Base-by-base conservation (phyloP, 805 yeast genomes). In the Candida methanosorbosa region DNA sequence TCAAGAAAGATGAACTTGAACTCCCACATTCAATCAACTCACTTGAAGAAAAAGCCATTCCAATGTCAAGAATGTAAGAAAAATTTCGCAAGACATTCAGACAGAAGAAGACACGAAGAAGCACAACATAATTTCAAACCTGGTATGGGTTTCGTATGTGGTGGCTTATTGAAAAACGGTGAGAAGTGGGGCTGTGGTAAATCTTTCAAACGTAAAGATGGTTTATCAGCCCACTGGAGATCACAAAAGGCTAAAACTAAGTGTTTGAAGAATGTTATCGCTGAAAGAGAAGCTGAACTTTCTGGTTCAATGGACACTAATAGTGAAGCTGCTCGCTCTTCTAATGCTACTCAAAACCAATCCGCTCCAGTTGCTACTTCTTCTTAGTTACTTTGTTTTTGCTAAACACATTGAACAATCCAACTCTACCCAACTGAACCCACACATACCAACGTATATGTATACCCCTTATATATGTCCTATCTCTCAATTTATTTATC, bases 221-320 rank as follows among this genome's bases (percentile, higher is more conserved):
- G 63, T 1, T 41, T 57, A 18, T 39, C 54, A n/a, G 61, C 63
- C 1, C 63, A 57, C 34, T 57, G 63, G 63, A 50, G 52, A 35
- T 49, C 57, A 7, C 50, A 53, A 17, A 57, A 56, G 46, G 61
- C 63, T 9, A 51, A 46, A 22, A 51, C 44, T 39, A 55, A 52
- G 38, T 57, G 63, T 38, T 47, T 57, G 12, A 44, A 48, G 22
- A 15, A 12, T 24, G 14, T 31, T 4, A 31, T 31, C 14, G 18
- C 4, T 18, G 35, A 33, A 22, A 26, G 35, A 19, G 35, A 33
- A 22, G 9, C n/a, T 11, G 35, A 33, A 28, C 18, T 33, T 28
- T 11, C 15, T 18, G 18, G 18, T 20, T 13, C 27, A 31, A 31
- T 23, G 39, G 44, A 7, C 6, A 24, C 7, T 24, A n/a, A n/a